Evolutionary conservation across 371 early-diverging fungal species (phyloP).

Genomic region (Cokeromyces recurvatus): DNA sequence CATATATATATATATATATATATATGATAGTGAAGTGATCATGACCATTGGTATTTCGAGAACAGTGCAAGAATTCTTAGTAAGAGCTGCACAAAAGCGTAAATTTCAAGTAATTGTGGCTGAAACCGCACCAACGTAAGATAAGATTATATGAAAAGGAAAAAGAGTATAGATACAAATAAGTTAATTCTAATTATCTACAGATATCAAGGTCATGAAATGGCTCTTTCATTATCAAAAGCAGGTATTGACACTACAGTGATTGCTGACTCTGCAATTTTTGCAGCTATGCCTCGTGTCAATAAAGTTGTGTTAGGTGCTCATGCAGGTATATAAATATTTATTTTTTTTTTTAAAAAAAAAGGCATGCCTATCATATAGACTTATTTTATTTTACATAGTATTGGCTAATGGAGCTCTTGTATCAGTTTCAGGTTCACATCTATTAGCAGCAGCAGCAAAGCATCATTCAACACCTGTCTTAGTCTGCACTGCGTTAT

Average conservation of each 20-base stretch:
- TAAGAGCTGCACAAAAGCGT: slow-evolving; percentile 79
- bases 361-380: too few species aligned
- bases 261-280: slow-evolving; percentile 89
- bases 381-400: slow-evolving; percentile 5
- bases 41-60: slow-evolving; percentile 88
- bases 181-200: not conserved
- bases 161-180: too few species aligned
- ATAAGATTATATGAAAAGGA: not conserved
- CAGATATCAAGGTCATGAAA: slow-evolving; percentile 78
- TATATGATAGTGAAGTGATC: slow-evolving; percentile 88
- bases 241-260: slow-evolving; percentile 91
- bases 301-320: slow-evolving; percentile 96
- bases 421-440: slow-evolving; percentile 80
- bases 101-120: slow-evolving; percentile 93
- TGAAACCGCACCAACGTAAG: slow-evolving; percentile 76
- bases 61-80: slow-evolving; percentile 85
- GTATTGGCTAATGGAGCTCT: slow-evolving; percentile 93
- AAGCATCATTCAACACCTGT: slow-evolving; percentile 89
- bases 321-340: slow-evolving; percentile 50
- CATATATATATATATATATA: too few species aligned
- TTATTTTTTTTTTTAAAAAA: too few species aligned
- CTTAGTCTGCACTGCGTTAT: slow-evolving; percentile 79
- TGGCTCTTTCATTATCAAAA: slow-evolving; percentile 72
- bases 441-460: slow-evolving; percentile 85
- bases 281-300: slow-evolving; percentile 96